Percentiles rank a stretch among this genome's conserved stretches.
These are phyloP conservation scores for Sphagnurus paluster DNA, from an alignment of 1,284 basidiomycete genomes.

Conservation along the genomic window DNA sequence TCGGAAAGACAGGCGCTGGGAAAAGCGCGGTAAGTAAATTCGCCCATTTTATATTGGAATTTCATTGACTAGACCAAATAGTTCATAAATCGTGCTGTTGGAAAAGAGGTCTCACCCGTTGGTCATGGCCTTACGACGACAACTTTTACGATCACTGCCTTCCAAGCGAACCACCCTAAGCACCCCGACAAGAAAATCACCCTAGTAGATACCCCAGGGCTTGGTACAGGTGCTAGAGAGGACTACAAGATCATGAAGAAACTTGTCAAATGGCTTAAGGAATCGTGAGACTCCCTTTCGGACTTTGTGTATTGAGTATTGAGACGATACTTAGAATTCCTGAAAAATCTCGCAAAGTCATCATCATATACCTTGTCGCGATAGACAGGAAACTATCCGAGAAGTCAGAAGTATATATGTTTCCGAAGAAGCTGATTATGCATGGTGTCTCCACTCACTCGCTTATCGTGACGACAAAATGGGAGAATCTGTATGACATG, in stretches of 20 bases:
- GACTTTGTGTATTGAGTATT: too few relatives aligned
- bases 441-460: background rate
- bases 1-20: conserved; percentile 5
- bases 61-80: background rate
- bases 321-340: too few relatives aligned
- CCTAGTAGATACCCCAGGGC: conserved; percentile 7
- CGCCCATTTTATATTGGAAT: background rate
- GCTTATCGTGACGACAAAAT: conserved; percentile 3
- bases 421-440: too few relatives aligned
- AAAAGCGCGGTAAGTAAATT: conserved; percentile 3
- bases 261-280: background rate
- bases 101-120: background rate
- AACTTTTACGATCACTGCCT: background rate
- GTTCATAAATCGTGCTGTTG: conserved; percentile 4
- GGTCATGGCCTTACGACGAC: conserved; percentile 1
- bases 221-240: background rate
- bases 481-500: too few relatives aligned
- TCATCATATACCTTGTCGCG: conserved; percentile 1
- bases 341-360: too few relatives aligned
- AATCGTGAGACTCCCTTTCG: background rate
- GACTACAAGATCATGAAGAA: background rate
- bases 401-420: too few relatives aligned
- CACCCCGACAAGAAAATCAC: background rate
- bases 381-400: too few relatives aligned
- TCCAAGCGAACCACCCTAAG: background rate